phyloP scores from a whole-genome alignment of 1,139 yeast genomes.

The Magnusiomyces paraingens region DNA sequence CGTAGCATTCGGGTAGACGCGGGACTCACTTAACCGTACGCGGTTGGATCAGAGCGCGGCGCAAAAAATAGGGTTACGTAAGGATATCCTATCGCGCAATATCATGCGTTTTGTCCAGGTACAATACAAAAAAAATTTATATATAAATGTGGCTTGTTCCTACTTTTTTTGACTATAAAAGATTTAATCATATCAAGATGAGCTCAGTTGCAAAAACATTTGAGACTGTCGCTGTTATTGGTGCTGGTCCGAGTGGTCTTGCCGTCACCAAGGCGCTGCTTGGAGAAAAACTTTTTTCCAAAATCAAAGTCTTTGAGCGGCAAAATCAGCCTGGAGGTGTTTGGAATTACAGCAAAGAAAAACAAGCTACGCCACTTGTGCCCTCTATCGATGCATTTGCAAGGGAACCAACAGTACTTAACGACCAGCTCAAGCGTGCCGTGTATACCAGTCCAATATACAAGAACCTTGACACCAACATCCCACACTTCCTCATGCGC shows the following conservation, averaged over 20 bases:
- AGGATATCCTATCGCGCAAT: no score
- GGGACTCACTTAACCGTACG: no score
- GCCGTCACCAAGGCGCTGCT: constrained; percentile 50
- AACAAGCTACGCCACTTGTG: constrained; percentile 21
- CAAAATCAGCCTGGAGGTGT: constrained; percentile 46
- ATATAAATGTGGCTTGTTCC: no score
- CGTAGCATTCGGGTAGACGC: no score
- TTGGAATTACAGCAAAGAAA: constrained; percentile 34
- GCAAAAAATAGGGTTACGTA: no score
- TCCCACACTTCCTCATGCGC: constrained; percentile 53
- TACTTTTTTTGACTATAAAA: no score
- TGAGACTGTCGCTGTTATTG: constrained; percentile 34
- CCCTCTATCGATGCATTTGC: constrained; percentile 21
- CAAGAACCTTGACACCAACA: constrained; percentile 53
- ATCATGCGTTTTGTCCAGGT: no score
- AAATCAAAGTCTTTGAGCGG: constrained; percentile 46
- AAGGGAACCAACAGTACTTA: constrained; percentile 19
- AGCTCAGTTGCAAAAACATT: no score
- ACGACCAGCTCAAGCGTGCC: constrained; percentile 15
- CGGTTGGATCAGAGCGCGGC: no score
- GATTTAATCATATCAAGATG: no score
- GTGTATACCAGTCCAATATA: constrained; percentile 43
- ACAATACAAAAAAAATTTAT: no score
- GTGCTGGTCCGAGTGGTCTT: constrained; percentile 67
- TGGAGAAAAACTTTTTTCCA: constrained; percentile 40